Percentiles rank a stretch among this genome's conserved stretches.
These are phyloP conservation scores for Zangia roseola DNA, from an alignment of 768 basidiomycete genomes.

Conservation along the genomic window DNA sequence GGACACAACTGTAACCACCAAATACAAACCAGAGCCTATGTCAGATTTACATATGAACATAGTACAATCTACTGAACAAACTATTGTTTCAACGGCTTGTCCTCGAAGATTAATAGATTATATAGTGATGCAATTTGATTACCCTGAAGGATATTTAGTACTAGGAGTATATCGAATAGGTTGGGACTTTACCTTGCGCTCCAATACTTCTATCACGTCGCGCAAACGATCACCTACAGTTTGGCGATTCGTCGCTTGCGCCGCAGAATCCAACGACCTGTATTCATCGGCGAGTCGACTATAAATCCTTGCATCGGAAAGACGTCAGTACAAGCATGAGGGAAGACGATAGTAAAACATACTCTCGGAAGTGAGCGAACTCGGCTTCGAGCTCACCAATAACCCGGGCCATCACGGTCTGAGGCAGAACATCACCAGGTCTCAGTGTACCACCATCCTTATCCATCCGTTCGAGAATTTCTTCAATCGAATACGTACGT, in stretches of 20 bases:
- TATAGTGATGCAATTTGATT: slow-evolving; percentile 94
- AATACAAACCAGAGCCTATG: too few relatives aligned
- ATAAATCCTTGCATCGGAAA: slow-evolving; percentile 65
- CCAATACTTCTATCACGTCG: slow-evolving; percentile 89
- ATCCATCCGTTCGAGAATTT: slow-evolving; percentile 27
- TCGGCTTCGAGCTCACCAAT: slow-evolving; percentile 91
- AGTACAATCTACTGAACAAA: not conserved
- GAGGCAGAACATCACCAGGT: slow-evolving; percentile 61
- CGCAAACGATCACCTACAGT: slow-evolving; percentile 85
- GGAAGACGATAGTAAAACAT: slow-evolving; percentile 22
- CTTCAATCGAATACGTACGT: slow-evolving; percentile 19
- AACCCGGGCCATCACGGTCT: slow-evolving; percentile 82
- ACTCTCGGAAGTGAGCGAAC: slow-evolving; percentile 94
- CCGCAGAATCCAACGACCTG: slow-evolving; percentile 81
- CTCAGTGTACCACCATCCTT: slow-evolving; percentile 22
- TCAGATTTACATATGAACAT: too few relatives aligned
- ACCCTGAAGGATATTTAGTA: slow-evolving; percentile 49
- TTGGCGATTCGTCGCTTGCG: slow-evolving; percentile 77
- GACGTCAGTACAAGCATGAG: slow-evolving; percentile 6
- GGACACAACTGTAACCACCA: too few relatives aligned
- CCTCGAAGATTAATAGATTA: slow-evolving; percentile 75
- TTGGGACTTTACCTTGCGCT: slow-evolving; percentile 70
- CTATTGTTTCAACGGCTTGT: slow-evolving; percentile 45
- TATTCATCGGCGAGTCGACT: slow-evolving; percentile 91
- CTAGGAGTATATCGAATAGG: not conserved